Conservation (phyloP, 768 basidiomycete genomes). For the Boletales sp. region DNA sequence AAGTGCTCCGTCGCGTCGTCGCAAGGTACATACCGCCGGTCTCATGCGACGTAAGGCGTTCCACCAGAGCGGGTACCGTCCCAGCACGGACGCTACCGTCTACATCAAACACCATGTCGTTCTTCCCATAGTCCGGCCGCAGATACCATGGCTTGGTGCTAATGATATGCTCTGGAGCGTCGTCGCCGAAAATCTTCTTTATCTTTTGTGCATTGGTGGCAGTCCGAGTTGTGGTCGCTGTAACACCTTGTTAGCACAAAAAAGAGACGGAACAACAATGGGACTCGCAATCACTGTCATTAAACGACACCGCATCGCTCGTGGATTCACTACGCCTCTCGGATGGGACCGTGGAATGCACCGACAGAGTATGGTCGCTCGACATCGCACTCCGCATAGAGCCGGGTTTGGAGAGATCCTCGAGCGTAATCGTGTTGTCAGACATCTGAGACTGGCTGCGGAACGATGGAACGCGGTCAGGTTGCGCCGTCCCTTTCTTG, state of each 20-base stretch:
- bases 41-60: constrained; percentile 89
- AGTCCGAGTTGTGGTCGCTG: constrained; percentile 22
- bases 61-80: constrained; percentile 80
- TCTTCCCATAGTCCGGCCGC: constrained; percentile 69
- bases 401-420: constrained; percentile 21
- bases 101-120: constrained; percentile 81
- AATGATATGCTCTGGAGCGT: constrained; percentile 44
- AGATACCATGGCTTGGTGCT: constrained; percentile 78
- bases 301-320: constrained; percentile 18
- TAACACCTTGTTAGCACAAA: constrained; percentile 2
- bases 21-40: constrained; percentile 61
- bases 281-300: constrained; percentile 25
- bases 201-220: constrained; percentile 51
- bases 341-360: constrained; percentile 22
- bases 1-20: background rate
- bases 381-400: constrained; percentile 19
- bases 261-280: background rate
- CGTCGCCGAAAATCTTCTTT: constrained; percentile 63
- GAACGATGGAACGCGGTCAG: constrained; percentile 25
- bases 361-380: constrained; percentile 23
- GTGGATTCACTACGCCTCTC: constrained; percentile 20
- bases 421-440: constrained; percentile 31
- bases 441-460: constrained; percentile 34
- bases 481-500: constrained; percentile 22
- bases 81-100: constrained; percentile 86